These are phyloP conservation scores for Neoboletus brunneissimus DNA, from an alignment of 768 basidiomycete genomes.

Conservation along the genomic window DNA sequence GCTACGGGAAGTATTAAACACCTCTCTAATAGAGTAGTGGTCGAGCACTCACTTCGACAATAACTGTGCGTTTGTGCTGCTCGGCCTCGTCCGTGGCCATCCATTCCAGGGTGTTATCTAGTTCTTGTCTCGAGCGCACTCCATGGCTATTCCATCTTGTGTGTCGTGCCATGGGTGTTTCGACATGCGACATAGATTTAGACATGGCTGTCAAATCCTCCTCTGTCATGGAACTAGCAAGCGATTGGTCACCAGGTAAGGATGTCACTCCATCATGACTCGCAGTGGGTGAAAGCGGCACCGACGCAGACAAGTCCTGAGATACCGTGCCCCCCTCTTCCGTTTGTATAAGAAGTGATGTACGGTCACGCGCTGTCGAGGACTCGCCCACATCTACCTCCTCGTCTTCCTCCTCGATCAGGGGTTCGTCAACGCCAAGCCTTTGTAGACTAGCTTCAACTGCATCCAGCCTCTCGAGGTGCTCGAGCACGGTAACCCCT, in stretches of 20 bases:
- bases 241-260: constrained; percentile 54
- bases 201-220: constrained; percentile 74
- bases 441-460: constrained; percentile 77
- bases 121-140: constrained; percentile 26
- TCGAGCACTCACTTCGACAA: constrained; percentile 60
- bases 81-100: constrained; percentile 39
- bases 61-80: constrained; percentile 53
- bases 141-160: constrained; percentile 36
- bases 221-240: constrained; percentile 57
- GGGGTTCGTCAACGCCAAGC: constrained; percentile 58
- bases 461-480: constrained; percentile 80
- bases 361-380: constrained; percentile 22
- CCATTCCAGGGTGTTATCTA: constrained; percentile 43
- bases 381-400: constrained; percentile 66
- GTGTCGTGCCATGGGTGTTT: constrained; percentile 42
- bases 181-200: constrained; percentile 71
- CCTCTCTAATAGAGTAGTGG: neutral
- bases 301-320: constrained; percentile 35
- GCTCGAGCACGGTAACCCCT: constrained; percentile 81
- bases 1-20: constrained; percentile 39
- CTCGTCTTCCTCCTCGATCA: constrained; percentile 49
- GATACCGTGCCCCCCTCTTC: constrained; percentile 17
- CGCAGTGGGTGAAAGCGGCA: constrained; percentile 53
- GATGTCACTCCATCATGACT: constrained; percentile 50
- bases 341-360: constrained; percentile 30